Conservation (phyloP, 805 yeast genomes). For the Lipomyces starkeyi region DNA sequence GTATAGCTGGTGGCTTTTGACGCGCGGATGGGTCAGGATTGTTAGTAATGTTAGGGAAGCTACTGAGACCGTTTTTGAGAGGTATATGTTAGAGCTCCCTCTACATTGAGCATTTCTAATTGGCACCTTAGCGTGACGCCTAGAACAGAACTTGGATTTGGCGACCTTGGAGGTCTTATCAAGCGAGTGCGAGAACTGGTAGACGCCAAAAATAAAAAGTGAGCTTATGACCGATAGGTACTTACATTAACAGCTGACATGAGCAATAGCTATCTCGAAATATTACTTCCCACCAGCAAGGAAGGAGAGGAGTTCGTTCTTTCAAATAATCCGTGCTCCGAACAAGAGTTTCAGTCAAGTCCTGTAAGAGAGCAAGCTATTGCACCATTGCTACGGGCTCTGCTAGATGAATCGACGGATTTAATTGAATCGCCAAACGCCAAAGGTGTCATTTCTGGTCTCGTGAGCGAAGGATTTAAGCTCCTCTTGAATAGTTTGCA, state of each 20-base stretch:
- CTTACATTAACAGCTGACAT: not conserved
- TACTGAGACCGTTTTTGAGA: conserved; percentile 64
- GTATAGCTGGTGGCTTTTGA: conserved; percentile 91
- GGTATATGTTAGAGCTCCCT: not conserved
- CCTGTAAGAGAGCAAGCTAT: conserved; percentile 8
- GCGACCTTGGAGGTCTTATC: conserved; percentile 60
- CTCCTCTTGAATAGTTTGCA: conserved; percentile 52
- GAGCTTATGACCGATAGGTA: not conserved
- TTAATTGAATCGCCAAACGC: conserved; percentile 52
- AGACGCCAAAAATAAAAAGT: conserved; percentile 16
- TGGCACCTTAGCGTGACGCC: conserved; percentile 57
- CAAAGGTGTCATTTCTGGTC: conserved; percentile 47
- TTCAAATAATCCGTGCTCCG: conserved; percentile 15
- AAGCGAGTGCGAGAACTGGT: conserved; percentile 48
- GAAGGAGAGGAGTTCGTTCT: conserved; percentile 38
- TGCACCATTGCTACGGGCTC: conserved; percentile 42
- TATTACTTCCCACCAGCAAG: conserved; percentile 31
- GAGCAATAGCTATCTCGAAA: conserved; percentile 10
- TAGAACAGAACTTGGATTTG: conserved; percentile 68
- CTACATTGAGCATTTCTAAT: conserved; percentile 38
- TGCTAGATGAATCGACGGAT: conserved; percentile 54
- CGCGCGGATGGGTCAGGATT: conserved; percentile 77
- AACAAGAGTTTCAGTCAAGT: conserved; percentile 16
- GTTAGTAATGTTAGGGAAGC: conserved; percentile 58
- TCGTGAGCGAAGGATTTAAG: conserved; percentile 54